These are phyloP conservation scores for Gracilaria gracilis DNA, from an alignment of 23 red algal species.

Conservation along the genomic window DNA sequence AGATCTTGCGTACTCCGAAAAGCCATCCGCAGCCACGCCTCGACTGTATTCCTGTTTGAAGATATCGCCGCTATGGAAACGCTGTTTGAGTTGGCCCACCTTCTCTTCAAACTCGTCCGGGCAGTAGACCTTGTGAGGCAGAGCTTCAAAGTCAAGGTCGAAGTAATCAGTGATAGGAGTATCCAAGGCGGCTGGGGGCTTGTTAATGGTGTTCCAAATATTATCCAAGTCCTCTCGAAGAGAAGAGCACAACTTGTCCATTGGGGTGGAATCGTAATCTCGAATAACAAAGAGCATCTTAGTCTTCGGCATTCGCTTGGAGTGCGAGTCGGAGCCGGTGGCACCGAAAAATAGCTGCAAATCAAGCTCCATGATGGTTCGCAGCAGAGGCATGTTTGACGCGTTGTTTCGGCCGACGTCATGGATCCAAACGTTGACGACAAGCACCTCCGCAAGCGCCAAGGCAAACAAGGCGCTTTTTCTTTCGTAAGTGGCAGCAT, in stretches of 20 bases:
- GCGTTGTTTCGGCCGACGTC: conserved; percentile 97
- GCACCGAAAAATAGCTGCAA: conserved; percentile 86
- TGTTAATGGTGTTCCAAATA: conserved; percentile 90
- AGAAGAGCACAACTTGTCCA: conserved; percentile 78
- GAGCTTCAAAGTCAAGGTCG: conserved; percentile 85
- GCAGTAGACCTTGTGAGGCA: conserved; percentile 91
- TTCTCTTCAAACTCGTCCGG: conserved; percentile 62
- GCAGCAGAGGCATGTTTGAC: conserved; percentile 88
- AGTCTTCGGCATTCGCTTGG: conserved; percentile 82
- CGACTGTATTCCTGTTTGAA: conserved; percentile 83
- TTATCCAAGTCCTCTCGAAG: conserved; percentile 82
- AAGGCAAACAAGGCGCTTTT: conserved; percentile 96
- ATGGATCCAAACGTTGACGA: conserved; percentile 96
- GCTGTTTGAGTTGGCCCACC: conserved; percentile 57
- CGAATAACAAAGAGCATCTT: conserved; percentile 91
- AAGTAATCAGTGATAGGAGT: conserved; percentile 80
- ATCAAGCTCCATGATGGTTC: conserved; percentile 94
- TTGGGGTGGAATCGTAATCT: conserved; percentile 90
- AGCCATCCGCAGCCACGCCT: conserved; percentile 87
- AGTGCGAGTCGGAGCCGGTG: conserved; percentile 14
- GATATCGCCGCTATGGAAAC: conserved; percentile 76
- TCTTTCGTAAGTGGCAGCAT: conserved; percentile 89
- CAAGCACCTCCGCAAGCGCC: conserved; percentile 87
- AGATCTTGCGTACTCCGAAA: conserved; percentile 75
- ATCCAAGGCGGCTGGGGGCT: conserved; percentile 67